Evolutionary conservation across 768 basidiomycete genomes (phyloP), one percentile per base, ranked within the genome.

Genomic region (Harrya chromipes): DNA sequence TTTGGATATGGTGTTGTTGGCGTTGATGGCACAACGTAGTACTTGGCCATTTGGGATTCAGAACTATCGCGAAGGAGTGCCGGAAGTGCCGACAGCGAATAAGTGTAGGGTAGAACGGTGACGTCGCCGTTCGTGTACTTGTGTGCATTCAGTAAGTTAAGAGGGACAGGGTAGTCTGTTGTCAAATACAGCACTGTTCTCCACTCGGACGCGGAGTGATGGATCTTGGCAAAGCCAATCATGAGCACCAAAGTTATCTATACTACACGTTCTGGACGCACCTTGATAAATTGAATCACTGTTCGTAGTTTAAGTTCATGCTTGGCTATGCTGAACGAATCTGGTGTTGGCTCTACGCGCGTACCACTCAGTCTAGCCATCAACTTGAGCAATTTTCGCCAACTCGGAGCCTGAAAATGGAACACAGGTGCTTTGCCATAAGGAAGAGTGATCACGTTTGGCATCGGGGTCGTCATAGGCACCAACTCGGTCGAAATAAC

Each of bases 201-300:
- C 90, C 90, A 92, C 16, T 83, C 80, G 5, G 69, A 59, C 0
- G 83, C 75, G 17, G 73, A 60, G 34, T 76, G 79, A 58, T 85
- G 80, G 9, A 83, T 74, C 87, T 90, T 54, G 40, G 24, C 26
- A 35, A 58, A 27, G 24, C 40, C 17, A 11, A 16, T 12, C 24
- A 39, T 53, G 39, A 54, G 51, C 34, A 52, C 10, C 10, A 31
- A 11, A 13, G 0, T 10, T 43, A 23, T 31, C 34, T 44, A 19
- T 41, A 12, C 47, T 37, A 29, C 29, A 17, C 27, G 40, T 13
- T n/a, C 38, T 44, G 9, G 31, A 58, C 77, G 45, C 57, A 87
- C 89, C 74, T 83, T 87, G 43, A 89, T 75, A 58, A 91, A 89
- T 59, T 91, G 89, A 47, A 92, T 69, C 0, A 91, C 85, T 0